Base-by-base conservation (phyloP, 805 yeast species). In the Candida jianshihensis region DNA sequence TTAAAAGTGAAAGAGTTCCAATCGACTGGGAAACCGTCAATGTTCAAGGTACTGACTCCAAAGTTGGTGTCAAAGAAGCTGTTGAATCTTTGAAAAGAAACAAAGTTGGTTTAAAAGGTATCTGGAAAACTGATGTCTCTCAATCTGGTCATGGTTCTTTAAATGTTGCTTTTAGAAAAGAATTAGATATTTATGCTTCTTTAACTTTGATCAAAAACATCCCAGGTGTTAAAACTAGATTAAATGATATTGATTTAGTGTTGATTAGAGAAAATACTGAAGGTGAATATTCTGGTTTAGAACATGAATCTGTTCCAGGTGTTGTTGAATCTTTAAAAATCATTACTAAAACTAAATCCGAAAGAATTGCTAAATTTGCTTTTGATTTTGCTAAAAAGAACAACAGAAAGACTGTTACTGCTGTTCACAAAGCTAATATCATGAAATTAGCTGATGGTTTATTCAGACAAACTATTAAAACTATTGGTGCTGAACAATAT, bases 381-480 rank as follows among this genome's bases (percentile, higher is more conserved):
- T 90, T 87, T 57, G 97, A 90, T 68, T 90, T 84, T 53, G 97
- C 97, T 46, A 70, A 74, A 61, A 86, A 81, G 69, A 85, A 92
- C 74, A 77, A 83, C 73, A 86, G 97, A 72, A 79, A 82, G 64
- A 68, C 75, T 52, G 97, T 90, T 44, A 88, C 97, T 36, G 96
- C 96, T 51, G 92, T 90, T 59, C 98, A 90, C 80, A 90, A 90
- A 71, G 98, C 98, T 51, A 92, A 92, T 76, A 90, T 90, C 59
- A 90, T 90, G 98, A 90, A 90, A 72, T 78, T 88, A 60, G 95
- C 96, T 63, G 98, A 90, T 63, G 98, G 98, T 66, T 75, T 90
- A 57, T 90, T 92, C 78, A 86, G 96, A 75, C 76, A 81, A 65
- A 88, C 96, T 49, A 85, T 90, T 54, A 80, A 87, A 64, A 82